These are phyloP conservation scores for Ganoderma lucidum DNA, from an alignment of 1,284 basidiomycete species.

Conservation along the genomic window DNA sequence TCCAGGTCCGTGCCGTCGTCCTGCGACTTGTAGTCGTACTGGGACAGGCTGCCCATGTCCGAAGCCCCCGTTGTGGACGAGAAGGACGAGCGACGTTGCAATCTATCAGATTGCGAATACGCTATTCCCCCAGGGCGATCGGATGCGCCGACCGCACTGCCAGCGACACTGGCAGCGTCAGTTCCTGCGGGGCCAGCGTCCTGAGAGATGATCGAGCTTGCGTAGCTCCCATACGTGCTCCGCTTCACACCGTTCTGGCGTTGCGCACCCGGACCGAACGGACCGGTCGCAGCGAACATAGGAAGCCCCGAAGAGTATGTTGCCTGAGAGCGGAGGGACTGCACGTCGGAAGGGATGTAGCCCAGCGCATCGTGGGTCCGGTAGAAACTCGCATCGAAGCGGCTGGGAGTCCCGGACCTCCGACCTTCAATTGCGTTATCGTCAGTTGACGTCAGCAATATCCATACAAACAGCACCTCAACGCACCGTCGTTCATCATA, in stretches of 20 bases:
- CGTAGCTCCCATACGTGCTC: slow-evolving; percentile 84
- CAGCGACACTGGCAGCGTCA: slow-evolving; percentile 68
- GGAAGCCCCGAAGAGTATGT: slow-evolving; percentile 92
- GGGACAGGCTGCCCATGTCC: slow-evolving; percentile 78
- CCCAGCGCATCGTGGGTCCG: slow-evolving; percentile 93
- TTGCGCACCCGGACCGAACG: slow-evolving; percentile 71
- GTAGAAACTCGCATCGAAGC: slow-evolving; percentile 95
- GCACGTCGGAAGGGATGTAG: slow-evolving; percentile 95
- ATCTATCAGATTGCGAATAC: slow-evolving; percentile 83
- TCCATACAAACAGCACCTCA: slow-evolving; percentile 20
- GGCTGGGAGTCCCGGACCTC: slow-evolving; percentile 85
- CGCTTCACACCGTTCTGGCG: slow-evolving; percentile 74
- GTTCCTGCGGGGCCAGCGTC: slow-evolving; percentile 73
- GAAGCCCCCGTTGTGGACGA: slow-evolving; percentile 80
- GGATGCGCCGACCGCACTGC: slow-evolving; percentile 53
- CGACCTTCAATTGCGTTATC: slow-evolving; percentile 46
- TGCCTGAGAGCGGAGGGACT: slow-evolving; percentile 93
- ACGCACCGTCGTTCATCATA: slow-evolving; percentile 59
- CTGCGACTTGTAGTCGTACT: slow-evolving; percentile 89
- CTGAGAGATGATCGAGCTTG: slow-evolving; percentile 91
- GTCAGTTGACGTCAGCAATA: slow-evolving; percentile 36
- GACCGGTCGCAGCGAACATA: slow-evolving; percentile 76
- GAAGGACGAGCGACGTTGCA: slow-evolving; percentile 75
- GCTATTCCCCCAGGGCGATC: slow-evolving; percentile 68
- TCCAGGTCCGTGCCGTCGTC: slow-evolving; percentile 79